Base-by-base conservation (phyloP, 2,329 filamentous ascomycete genomes). In the Teratosphaeria nubilosa region DNA sequence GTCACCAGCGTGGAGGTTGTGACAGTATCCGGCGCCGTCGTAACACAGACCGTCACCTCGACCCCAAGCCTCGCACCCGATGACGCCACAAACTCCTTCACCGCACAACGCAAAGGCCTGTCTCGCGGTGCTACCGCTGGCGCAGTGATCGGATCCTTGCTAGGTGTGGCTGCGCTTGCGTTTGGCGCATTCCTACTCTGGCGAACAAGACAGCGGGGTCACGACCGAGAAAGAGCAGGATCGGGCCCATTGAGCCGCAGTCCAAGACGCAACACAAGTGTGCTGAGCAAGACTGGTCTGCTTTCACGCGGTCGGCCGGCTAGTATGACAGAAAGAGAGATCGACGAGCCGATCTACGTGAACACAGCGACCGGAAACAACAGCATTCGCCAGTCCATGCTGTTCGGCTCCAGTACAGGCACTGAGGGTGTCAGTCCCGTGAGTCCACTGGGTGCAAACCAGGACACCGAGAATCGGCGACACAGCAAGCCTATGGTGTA, bases 221-320 rank as follows among this genome's bases (percentile, higher is more conserved):
- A 57, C 32, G 60, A 55, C 45, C 60, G 59, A 50, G 56, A 56
- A 27, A 53, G 50, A 27, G 56, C 51, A 58, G 61, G 58, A 7
- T 54, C 59, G 51, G 56, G 56, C 32, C 59, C 56, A 65, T 54
- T 51, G 45, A 53, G 57, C 41, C 56, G 58, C 48, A 63, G 61
- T 34, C 62, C 65, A 55, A 64, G 62, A 31, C 69, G 77, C 22
- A 78, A 79, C 57, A 72, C 72, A 20, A 79, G 76, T 66, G 76
- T 77, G 14, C 71, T 79, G 64, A 79, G 76, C 66, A 76, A 73
- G 65, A 72, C 75, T 20, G 77, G 77, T 14, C 68, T 80, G 7
- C 66, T 80, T 14, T 62, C 64, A n/a, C 64, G 66, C 55, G 51
- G 51, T n/a, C 59, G 60, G 34, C 58, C 62, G 30, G 59, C 58